These are phyloP conservation scores for Rhizopogon sp. DNA, from an alignment of 768 basidiomycete species.

Conservation along the genomic window DNA sequence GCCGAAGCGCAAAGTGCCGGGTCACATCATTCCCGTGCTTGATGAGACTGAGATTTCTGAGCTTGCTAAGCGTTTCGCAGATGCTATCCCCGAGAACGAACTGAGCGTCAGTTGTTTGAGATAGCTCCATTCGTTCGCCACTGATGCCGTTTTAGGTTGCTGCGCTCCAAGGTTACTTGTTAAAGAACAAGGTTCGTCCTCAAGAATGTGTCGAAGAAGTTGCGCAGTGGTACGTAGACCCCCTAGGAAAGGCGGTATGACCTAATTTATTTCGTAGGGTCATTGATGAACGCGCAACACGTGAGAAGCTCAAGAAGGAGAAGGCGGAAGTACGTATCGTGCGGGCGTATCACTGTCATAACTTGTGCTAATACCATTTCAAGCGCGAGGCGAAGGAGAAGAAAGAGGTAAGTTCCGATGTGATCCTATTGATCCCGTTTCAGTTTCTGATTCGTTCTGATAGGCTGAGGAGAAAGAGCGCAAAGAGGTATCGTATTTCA, in stretches of 20 bases:
- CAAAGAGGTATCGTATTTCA: constrained; percentile 44
- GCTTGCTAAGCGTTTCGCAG: constrained; percentile 79
- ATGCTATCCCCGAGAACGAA: constrained; percentile 82
- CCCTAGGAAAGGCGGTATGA: constrained; percentile 5
- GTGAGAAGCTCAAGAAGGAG: constrained; percentile 83
- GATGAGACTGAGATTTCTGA: constrained; percentile 71
- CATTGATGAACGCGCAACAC: constrained; percentile 73
- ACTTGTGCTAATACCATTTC: constrained; percentile 3
- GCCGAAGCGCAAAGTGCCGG: constrained; percentile 55
- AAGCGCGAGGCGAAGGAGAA: constrained; percentile 81
- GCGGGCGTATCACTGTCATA: neutral
- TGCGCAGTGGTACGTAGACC: constrained; percentile 51
- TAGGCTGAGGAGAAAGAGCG: constrained; percentile 58
- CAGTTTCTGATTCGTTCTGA: neutral
- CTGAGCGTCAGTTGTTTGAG: constrained; percentile 57
- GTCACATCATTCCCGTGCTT: constrained; percentile 62
- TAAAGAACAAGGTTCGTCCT: constrained; percentile 89
- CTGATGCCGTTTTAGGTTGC: constrained; percentile 52
- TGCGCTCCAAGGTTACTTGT: constrained; percentile 76
- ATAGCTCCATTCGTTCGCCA: neutral
- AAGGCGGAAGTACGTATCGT: constrained; percentile 45
- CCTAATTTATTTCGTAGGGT: constrained; percentile 33
- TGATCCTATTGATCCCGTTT: neutral
- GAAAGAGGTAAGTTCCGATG: constrained; percentile 43
- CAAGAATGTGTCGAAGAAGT: constrained; percentile 81